These are phyloP conservation scores for Suillus subalutaceus DNA, from an alignment of 768 basidiomycete genomes.

Conservation along the genomic window DNA sequence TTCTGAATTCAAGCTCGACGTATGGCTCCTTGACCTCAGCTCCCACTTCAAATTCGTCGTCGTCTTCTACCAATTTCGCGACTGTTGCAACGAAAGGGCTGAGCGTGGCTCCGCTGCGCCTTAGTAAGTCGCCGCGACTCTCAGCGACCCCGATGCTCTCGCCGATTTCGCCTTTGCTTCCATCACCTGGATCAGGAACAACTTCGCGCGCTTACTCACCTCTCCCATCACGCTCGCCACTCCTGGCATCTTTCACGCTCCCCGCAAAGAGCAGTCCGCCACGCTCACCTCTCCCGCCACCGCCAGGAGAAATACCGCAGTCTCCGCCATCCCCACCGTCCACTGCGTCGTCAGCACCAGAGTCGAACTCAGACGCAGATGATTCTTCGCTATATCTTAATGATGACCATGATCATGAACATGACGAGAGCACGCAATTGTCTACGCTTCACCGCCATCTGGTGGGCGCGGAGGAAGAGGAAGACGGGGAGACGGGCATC, in stretches of 20 bases:
- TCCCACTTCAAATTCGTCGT: conserved; percentile 14
- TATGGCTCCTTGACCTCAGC: conserved; percentile 11
- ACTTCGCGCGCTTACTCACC: conserved; percentile 26
- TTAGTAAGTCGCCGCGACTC: conserved; percentile 29
- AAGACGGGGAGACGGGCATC: conserved; percentile 69
- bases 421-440: conserved; percentile 23
- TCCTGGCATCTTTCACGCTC: conserved; percentile 15
- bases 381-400: conserved; percentile 7
- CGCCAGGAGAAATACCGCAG: conserved; percentile 10
- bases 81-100: conserved; percentile 12
- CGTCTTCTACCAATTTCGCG: not conserved
- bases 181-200: conserved; percentile 17
- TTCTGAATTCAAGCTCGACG: conserved; percentile 23
- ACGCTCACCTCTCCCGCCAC: conserved; percentile 13
- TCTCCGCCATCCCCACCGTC: conserved; percentile 17
- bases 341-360: conserved; percentile 2
- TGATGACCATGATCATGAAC: conserved; percentile 13
- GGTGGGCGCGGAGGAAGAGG: conserved; percentile 33
- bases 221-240: conserved; percentile 26
- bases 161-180: conserved; percentile 15
- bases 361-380: not conserved
- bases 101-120: conserved; percentile 26
- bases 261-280: conserved; percentile 6
- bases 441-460: conserved; percentile 24
- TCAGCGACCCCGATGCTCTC: conserved; percentile 19